phyloP scores from a whole-genome alignment of 2,329 filamentous ascomycete species.

The Byssochlamys sp. region DNA sequence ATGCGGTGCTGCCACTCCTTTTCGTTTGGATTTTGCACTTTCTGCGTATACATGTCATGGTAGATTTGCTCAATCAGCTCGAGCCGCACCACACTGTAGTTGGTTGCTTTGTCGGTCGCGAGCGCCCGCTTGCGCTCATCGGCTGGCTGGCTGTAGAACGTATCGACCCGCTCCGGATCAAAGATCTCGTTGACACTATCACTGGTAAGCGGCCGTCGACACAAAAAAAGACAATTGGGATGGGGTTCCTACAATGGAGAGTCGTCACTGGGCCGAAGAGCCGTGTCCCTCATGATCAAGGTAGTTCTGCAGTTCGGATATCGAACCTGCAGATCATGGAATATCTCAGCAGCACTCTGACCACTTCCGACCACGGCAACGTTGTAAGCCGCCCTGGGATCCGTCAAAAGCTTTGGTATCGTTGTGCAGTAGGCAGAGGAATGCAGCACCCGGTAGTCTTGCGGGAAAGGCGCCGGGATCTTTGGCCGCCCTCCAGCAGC shows the following conservation, averaged over 20 bases:
- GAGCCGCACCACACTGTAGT: constrained; percentile 90
- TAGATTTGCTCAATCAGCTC: constrained; percentile 82
- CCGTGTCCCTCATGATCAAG: constrained; percentile 72
- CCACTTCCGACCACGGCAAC: constrained; percentile 82
- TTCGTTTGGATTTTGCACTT: constrained; percentile 60
- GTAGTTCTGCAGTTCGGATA: constrained; percentile 73
- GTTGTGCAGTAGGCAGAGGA: constrained; percentile 68
- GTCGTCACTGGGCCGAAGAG: constrained; percentile 83
- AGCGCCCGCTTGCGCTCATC: constrained; percentile 54
- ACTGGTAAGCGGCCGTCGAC: neutral
- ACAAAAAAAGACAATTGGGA: neutral
- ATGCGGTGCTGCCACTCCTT: constrained; percentile 74
- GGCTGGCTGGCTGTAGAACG: constrained; percentile 59
- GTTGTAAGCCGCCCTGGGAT: constrained; percentile 45
- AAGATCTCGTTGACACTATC: constrained; percentile 86
- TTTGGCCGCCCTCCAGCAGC: constrained; percentile 59
- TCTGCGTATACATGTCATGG: constrained; percentile 77
- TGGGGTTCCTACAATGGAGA: constrained; percentile 68
- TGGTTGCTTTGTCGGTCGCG: constrained; percentile 67
- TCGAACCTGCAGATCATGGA: constrained; percentile 70
- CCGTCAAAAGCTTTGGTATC: constrained; percentile 28
- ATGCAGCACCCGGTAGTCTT: constrained; percentile 66
- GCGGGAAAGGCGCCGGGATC: constrained; percentile 61
- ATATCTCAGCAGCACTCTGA: constrained; percentile 91
- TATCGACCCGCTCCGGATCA: constrained; percentile 74